Evolutionary conservation across 108 stramenopile species (phyloP).

Genomic region (Pseudonitzschia multiseries): DNA sequence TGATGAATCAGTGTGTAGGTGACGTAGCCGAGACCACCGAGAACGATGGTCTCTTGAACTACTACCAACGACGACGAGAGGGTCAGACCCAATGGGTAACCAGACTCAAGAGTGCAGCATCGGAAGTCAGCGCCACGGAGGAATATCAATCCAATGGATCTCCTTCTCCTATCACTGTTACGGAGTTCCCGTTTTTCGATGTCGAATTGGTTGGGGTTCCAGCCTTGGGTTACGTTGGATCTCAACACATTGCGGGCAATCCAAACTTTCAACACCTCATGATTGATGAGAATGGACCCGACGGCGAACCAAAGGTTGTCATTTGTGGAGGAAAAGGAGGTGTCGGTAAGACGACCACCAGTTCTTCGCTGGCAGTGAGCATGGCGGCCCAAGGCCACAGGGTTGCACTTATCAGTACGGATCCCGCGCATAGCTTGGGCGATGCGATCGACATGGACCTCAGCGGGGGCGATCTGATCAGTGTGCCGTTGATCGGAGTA

Average conservation of each 20-base stretch:
- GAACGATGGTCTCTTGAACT: slow-evolving; percentile 45
- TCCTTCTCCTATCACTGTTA: slow-evolving; percentile 51
- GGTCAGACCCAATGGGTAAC: slow-evolving; percentile 77
- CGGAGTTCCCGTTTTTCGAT: slow-evolving; percentile 81
- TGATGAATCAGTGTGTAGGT: slow-evolving; percentile 82
- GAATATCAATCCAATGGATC: slow-evolving; percentile 63
- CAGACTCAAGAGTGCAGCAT: slow-evolving; percentile 58
- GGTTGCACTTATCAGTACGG: slow-evolving; percentile 90
- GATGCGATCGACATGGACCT: slow-evolving; percentile 89
- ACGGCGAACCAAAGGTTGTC: slow-evolving; percentile 59
- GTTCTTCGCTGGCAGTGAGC: slow-evolving; percentile 80
- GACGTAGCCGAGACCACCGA: background rate
- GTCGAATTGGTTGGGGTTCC: slow-evolving; percentile 84
- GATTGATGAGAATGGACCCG: slow-evolving; percentile 25
- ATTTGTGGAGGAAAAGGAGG: slow-evolving; percentile 92
- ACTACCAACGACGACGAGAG: slow-evolving; percentile 70
- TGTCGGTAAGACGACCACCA: slow-evolving; percentile 87
- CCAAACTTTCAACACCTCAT: slow-evolving; percentile 60
- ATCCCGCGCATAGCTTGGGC: slow-evolving; percentile 96
- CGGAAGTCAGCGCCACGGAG: slow-evolving; percentile 62
- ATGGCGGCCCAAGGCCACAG: slow-evolving; percentile 86
- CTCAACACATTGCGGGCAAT: slow-evolving; percentile 50
- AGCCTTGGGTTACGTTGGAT: slow-evolving; percentile 72
- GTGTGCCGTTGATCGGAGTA: slow-evolving; percentile 73
- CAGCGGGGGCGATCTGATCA: slow-evolving; percentile 60